These are phyloP conservation scores for Lepidium sativum DNA, from an alignment of 345 rosid genomes.

Conservation along the genomic window DNA sequence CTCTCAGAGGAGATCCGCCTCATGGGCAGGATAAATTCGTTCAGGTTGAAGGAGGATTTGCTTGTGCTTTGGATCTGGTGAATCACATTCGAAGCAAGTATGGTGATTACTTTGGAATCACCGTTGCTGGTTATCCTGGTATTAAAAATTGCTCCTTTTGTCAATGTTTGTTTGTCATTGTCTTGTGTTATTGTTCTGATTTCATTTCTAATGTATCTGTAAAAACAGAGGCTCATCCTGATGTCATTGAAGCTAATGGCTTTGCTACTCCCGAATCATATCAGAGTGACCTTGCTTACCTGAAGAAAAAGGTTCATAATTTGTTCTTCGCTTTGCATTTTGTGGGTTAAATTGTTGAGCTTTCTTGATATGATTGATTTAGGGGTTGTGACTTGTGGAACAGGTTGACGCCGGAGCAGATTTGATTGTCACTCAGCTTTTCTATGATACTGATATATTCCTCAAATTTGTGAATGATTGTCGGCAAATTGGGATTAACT, in stretches of 20 bases:
- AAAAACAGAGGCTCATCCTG: conserved; percentile 84
- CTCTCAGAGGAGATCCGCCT: conserved; percentile 98
- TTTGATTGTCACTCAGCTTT: conserved; percentile 73
- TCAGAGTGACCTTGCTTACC: conserved; percentile 73
- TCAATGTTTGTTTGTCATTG: not conserved
- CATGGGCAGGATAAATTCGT: conserved; percentile 96
- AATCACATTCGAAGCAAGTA: conserved; percentile 66
- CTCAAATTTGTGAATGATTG: conserved; percentile 94
- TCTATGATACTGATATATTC: conserved; percentile 86
- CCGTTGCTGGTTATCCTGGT: conserved; percentile 99
- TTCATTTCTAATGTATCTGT: conserved; percentile 4
- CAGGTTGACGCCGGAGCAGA: conserved; percentile 98
- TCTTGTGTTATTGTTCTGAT: not conserved
- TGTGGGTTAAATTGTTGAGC: no score
- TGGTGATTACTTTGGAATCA: conserved; percentile 89
- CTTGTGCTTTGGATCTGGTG: conserved; percentile 92
- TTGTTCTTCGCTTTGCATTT: not conserved
- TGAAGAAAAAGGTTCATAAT: conserved; percentile 65
- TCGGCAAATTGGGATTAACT: conserved; percentile 73
- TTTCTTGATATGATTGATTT: conserved; percentile 10
- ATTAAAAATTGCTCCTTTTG: not conserved
- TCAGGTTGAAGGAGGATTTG: conserved; percentile 88
- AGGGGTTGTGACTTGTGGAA: not conserved
- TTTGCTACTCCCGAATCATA: conserved; percentile 64
- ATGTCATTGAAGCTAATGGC: conserved; percentile 64